phyloP scores from a whole-genome alignment of 495 filamentous ascomycete species.

The Penicillium soppii region DNA sequence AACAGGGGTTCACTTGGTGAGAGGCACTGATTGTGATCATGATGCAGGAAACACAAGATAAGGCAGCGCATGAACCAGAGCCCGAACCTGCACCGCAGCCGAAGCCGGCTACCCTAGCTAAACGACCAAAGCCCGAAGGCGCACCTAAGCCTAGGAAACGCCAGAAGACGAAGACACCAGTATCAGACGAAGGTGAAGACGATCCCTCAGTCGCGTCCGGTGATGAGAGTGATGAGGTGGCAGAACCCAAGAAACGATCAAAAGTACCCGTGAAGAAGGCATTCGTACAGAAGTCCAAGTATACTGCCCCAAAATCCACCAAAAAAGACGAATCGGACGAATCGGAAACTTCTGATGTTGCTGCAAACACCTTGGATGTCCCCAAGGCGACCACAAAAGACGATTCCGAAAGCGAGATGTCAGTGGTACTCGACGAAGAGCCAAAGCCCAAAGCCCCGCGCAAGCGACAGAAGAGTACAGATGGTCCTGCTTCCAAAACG shows the following conservation, averaged over 20 bases:
- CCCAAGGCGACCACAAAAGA: conserved; percentile 35
- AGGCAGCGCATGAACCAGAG: conserved; percentile 12
- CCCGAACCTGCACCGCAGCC: conserved; percentile 20
- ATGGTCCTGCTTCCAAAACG: conserved; percentile 30
- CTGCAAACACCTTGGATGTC: conserved; percentile 15
- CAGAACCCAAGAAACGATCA: conserved; percentile 21
- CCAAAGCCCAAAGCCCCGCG: conserved; percentile 56
- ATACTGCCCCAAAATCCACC: too few species aligned
- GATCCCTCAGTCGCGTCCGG: conserved; percentile 11
- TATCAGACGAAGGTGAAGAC: conserved; percentile 28
- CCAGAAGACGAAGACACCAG: conserved; percentile 33
- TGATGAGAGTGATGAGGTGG: conserved; percentile 25
- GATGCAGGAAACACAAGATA: conserved; percentile 32
- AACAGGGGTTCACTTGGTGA: neutral
- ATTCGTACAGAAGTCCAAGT: conserved; percentile 28
- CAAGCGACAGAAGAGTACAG: conserved; percentile 40
- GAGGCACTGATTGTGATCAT: conserved; percentile 8
- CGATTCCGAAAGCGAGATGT: conserved; percentile 77
- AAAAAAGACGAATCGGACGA: conserved; percentile 29
- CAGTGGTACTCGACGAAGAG: conserved; percentile 70
- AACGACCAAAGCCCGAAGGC: conserved; percentile 24
- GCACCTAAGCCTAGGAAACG: conserved; percentile 33
- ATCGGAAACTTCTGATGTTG: conserved; percentile 22
- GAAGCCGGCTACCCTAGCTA: conserved; percentile 21
- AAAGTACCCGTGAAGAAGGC: conserved; percentile 24